Evolutionary conservation across 805 yeast genomes (phyloP).

Genomic region (Naumovozyma castellii): DNA sequence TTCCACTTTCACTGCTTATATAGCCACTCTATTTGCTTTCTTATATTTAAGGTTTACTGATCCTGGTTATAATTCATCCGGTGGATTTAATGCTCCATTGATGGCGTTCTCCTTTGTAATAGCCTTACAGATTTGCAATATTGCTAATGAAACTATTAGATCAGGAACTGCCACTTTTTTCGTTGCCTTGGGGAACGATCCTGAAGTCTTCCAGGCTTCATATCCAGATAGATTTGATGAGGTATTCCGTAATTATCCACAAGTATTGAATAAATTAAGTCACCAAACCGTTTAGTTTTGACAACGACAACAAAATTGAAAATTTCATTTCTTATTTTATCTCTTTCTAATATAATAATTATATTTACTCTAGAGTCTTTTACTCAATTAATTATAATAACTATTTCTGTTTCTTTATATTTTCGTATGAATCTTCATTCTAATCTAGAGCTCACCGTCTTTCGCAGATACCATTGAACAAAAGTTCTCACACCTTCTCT

Average conservation of each 20-base stretch:
- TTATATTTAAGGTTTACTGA: conserved; percentile 57
- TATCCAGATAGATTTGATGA: conserved; percentile 62
- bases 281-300: conserved; percentile 25
- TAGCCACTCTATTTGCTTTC: conserved; percentile 52
- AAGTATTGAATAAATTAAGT: conserved; percentile 48
- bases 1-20: conserved; percentile 60
- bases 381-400: no score
- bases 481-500: conserved; percentile 68
- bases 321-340: neutral
- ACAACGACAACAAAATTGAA: no score
- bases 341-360: neutral
- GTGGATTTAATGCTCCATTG: conserved; percentile 59
- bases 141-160: conserved; percentile 64
- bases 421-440: conserved; percentile 4
- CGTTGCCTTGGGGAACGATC: conserved; percentile 75
- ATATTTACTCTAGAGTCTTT: no score
- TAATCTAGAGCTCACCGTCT: conserved; percentile 48
- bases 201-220: conserved; percentile 66
- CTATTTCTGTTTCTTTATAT: no score
- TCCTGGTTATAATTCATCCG: conserved; percentile 54
- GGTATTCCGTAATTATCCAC: conserved; percentile 57
- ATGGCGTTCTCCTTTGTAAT: conserved; percentile 67
- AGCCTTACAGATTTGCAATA: conserved; percentile 64
- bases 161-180: conserved; percentile 80
- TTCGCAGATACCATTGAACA: conserved; percentile 72